These are phyloP conservation scores for Heliocybe sulcata DNA, from an alignment of 1,284 basidiomycete genomes.

Conservation along the genomic window DNA sequence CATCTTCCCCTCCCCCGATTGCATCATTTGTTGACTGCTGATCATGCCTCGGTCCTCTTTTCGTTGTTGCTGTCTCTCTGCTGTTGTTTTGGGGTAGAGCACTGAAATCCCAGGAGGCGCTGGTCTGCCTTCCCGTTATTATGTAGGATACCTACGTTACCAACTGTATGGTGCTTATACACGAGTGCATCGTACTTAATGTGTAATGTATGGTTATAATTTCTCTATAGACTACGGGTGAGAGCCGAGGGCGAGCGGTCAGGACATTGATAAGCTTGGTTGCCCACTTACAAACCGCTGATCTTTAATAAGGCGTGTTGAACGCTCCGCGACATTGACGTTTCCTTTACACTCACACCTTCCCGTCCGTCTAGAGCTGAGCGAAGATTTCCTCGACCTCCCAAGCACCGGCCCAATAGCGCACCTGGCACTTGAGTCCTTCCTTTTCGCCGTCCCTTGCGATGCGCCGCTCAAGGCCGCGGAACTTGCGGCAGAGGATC, in stretches of 20 bases:
- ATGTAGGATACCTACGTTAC: not conserved
- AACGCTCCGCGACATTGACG: not conserved
- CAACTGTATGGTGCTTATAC: not conserved
- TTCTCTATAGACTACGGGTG: not conserved
- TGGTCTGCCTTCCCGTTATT: not conserved
- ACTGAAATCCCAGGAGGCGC: not conserved
- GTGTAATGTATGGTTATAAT: not conserved
- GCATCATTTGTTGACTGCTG: not conserved
- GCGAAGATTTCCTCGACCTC: conserved; percentile 81
- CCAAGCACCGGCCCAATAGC: conserved; percentile 91
- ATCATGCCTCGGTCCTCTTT: not conserved
- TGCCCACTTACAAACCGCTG: too few species aligned
- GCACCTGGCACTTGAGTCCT: conserved; percentile 65
- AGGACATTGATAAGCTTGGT: too few species aligned
- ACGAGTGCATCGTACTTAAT: not conserved
- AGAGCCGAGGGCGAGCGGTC: too few species aligned
- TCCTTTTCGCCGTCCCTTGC: conserved; percentile 53
- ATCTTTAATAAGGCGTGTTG: not conserved
- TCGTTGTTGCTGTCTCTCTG: not conserved
- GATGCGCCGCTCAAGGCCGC: conserved; percentile 75
- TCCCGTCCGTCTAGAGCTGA: not conserved
- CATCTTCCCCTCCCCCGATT: not conserved
- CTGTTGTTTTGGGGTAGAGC: not conserved
- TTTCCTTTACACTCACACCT: not conserved
- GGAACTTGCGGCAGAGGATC: conserved; percentile 69